Base-by-base conservation (phyloP, 345 rosid genomes). In the Aquilaria malaccensis region DNA sequence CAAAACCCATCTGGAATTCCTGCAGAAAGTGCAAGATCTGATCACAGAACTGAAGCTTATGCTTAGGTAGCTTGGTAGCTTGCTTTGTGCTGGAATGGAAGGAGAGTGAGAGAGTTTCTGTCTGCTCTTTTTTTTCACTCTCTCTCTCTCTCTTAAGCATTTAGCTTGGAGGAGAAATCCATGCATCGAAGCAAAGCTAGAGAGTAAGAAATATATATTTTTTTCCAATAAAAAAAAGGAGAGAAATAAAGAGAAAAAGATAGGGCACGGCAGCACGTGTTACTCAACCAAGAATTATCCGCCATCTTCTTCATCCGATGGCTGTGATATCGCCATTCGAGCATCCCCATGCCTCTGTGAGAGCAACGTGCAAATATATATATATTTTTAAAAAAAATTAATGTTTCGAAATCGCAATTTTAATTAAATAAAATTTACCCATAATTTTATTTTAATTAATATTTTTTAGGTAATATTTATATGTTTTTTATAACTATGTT, bases 131-230 rank as follows among this genome's bases (percentile, higher is more conserved):
- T 37, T 37, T 37, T 37, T 37, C 43, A 37, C 43, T 55, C 13
- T 55, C 22, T 32, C 11, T 51, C 68, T 68, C 58, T 65, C 67
- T 60, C 56, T 62, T 50, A 41, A 37, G 31, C 45, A 6, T 58
- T 32, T 13, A 33, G 70, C 66, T 74, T 72, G 77, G 84, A 79
- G 87, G 79, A 80, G 83, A 83, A 83, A 75, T 77, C 84, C 79
- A 83, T 80, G 87, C 87, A 80, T 58, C 77, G 80, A 83, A 83
- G 88, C 83, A 78, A 80, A 76, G 78, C 70, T 62, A 13, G 61
- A 71, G 43, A 37, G 43, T 37, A 37, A 37, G 43, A 3, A 37
- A 4, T 37, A 3, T 37, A 4, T 37, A 4, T 9, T 9, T 37
- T 37, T 37, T 4, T 37, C 43, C 5, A 9, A 9, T 4, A 37